These are phyloP conservation scores for Setomelanomma holmii DNA, from an alignment of 2,329 filamentous ascomycete species.

Conservation along the genomic window DNA sequence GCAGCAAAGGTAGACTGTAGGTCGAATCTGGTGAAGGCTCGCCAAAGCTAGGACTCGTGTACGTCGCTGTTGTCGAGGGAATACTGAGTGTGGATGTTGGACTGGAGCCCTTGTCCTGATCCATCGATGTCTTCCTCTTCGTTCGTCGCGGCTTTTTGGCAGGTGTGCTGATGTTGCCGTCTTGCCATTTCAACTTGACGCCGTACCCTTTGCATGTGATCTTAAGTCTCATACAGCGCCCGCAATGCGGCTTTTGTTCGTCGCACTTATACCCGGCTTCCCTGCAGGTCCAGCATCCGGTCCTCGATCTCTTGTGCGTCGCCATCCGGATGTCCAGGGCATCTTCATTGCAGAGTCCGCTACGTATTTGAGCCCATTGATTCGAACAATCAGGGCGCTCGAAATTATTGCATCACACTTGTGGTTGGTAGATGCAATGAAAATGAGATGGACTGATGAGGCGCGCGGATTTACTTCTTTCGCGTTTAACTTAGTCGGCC, in stretches of 20 bases:
- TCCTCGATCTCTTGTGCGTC: conserved; percentile 37
- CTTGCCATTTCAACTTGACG: conserved; percentile 38
- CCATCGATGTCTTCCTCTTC: conserved; percentile 20
- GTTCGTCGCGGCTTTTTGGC: conserved; percentile 21
- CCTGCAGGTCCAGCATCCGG: conserved; percentile 43
- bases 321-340: conserved; percentile 12
- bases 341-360: conserved; percentile 5
- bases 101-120: conserved; percentile 10
- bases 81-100: conserved; percentile 23
- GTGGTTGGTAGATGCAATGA: no score
- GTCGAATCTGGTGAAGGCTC: conserved; percentile 15
- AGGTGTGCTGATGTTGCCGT: conserved; percentile 16
- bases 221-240: conserved; percentile 34
- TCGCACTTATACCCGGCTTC: conserved; percentile 45
- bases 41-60: conserved; percentile 1
- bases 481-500: no score
- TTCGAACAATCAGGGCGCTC: no score
- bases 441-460: no score
- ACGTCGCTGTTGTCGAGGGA: conserved; percentile 15
- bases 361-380: no score
- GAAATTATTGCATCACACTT: no score
- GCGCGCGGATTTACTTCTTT: no score
- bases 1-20: conserved; percentile 11
- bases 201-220: conserved; percentile 42
- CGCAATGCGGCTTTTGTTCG: conserved; percentile 38